Base-by-base conservation (phyloP, 257 asterid species). In the Salvia miltiorrhiza region DNA sequence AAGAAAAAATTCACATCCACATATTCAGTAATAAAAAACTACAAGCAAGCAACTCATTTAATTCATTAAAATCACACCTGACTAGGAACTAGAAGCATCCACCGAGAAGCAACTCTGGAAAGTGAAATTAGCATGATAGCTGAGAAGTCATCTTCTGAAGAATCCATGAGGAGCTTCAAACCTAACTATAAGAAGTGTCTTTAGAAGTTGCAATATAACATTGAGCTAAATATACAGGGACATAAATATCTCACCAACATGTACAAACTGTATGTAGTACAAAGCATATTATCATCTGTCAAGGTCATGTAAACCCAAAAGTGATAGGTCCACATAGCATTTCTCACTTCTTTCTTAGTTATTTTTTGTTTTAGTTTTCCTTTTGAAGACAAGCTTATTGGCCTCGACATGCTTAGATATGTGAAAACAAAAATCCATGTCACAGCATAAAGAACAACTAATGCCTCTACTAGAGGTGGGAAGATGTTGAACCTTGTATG, bases 101-200 rank as follows among this genome's bases (percentile, higher is more conserved):
- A 90, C 72, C 74, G 85, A 10, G 86, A 87, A 80, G 96, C 93
- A 76, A 93, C 80, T 83, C 80, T 80, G 71, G 99, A 83, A 63
- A 93, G 95, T 64, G 99, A 90, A 70, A 87, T 80, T 63, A 90
- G 82, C 97, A 93, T 82, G 64, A 77, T 74, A 49, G 82, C 73
- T 45, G 93, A 80, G 77, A 88, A 83, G 50, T 81, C 87, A 48
- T 89, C 96, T 41, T 86, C 96, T 9, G 74, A 63, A 69, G 91
- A 87, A 79, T 86, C 89, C 80, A 77, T 73, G 59, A 88, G 78
- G 83, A 90, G 83, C 82, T 79, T 85, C 44, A 76, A 73, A 83
- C 97, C 99, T 81, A 82, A 75, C 97, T 90, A 87, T 48, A 81
- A 21, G 41, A 56, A 79, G 52, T n/a, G 70, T 72, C 58, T 24